Evolutionary conservation across 2,329 filamentous ascomycete genomes (phyloP), one percentile per base, ranked within the genome.

Genomic region (Stemphylium lycopersici): DNA sequence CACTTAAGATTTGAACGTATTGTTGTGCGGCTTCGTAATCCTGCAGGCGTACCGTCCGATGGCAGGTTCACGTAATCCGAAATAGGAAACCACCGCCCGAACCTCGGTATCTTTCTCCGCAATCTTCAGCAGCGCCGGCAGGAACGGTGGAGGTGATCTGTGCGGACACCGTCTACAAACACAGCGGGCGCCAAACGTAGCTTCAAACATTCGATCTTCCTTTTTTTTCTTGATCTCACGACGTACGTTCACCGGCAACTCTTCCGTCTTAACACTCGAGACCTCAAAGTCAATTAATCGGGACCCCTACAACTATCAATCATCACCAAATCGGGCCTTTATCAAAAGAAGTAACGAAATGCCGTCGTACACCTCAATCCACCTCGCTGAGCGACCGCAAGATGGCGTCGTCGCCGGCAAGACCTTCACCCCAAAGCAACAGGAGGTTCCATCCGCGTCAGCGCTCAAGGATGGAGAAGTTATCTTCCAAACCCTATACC

Each of bases 391-490:
- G 75, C 81, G 88, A 44, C 88, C 88, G 8, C 80, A 75, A 48
- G 79, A 73, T 48, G 75, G 80, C 55, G 87, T 91, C 72, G 72
- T 90, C 50, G 84, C 86, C 2, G 87, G 86, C 55, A 75, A 85
- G 70, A 90, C 88, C 12, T 90, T 91, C 75, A 76, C 75, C 34
- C 66, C 81, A 32, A 80, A 84, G 65, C 78, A 77, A 41, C 74
- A 78, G 1, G 78, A 83, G 1, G 78, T 83, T 3, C 72, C 79
- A 6, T 63, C 70, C 1, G 74, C 76, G 34, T 64, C 69, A 1
- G 79, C 83, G 56, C 79, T 89, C 37, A 81, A 87, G 70, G 82
- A 86, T 78, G 87, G 87, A 61, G 77, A 90, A 68, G 79, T 90
- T 50, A 80, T 91, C 54, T 78, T 82, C 52, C 77, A 80, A 53